Conservation (phyloP, 305 asterid genomes). For the Rubia balearica region DNA sequence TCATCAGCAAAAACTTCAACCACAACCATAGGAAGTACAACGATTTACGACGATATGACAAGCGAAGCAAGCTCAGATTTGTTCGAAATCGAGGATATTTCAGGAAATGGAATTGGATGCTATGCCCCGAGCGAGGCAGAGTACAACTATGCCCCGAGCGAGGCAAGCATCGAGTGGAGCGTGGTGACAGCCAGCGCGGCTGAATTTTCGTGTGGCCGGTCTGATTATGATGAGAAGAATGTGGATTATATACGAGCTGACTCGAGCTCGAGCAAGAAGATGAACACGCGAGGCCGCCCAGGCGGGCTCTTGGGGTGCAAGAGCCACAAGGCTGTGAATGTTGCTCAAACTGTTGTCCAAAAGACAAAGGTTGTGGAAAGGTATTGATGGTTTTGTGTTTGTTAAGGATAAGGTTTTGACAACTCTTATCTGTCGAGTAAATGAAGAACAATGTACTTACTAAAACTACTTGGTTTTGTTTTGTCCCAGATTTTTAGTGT, state of each 20-base stretch:
- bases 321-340: conserved; percentile 46
- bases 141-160: conserved; percentile 64
- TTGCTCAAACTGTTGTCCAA: conserved; percentile 33
- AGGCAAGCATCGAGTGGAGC: conserved; percentile 88
- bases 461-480: not conserved
- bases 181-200: conserved; percentile 82
- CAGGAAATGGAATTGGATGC: conserved; percentile 29
- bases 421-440: not conserved
- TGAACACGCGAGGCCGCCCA: conserved; percentile 8
- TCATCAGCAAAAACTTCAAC: conserved; percentile 24
- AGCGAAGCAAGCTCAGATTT: conserved; percentile 87
- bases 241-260: not conserved
- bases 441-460: conserved; percentile 2
- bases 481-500: not conserved
- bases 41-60: conserved; percentile 55
- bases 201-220: conserved; percentile 40
- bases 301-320: conserved; percentile 36
- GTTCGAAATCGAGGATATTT: conserved; percentile 67
- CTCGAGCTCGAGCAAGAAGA: conserved; percentile 18
- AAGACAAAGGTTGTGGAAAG: conserved; percentile 24
- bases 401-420: not conserved
- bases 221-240: conserved; percentile 42
- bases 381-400: conserved; percentile 10
- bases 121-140: conserved; percentile 17
- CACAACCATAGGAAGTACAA: conserved; percentile 28